Base-by-base conservation (phyloP, 2,329 filamentous ascomycete species). In the Curvularia sp. region DNA sequence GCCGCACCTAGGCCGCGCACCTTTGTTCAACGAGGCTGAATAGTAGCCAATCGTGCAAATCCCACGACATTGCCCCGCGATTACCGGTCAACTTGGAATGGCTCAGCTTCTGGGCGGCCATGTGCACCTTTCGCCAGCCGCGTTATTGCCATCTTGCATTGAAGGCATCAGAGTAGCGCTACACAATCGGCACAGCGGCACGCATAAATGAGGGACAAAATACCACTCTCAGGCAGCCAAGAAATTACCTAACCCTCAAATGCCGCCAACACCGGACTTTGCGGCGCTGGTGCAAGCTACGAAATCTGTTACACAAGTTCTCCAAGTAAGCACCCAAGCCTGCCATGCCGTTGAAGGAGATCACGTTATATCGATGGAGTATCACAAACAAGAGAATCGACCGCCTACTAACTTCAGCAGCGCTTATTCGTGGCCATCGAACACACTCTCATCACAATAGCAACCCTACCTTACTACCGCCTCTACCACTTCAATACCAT, bases 401-500 rank as follows among this genome's bases (percentile, higher is more conserved):
- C 21, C n/a, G 9, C 7, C 25, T 9, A 18, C 25, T 45, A 28
- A 45, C 15, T 19, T 15, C 8, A 13, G 2, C 9, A 46, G 43
- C 25, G n/a, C n/a, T 5, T 46, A 6, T 46, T 3, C 2, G n/a
- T 2, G 7, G n/a, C n/a, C n/a, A 18, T 21, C n/a, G 27, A 46
- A 18, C 15, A 8, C 27, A 5, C 19, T 7, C 5, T 46, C 9
- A 12, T 46, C 27, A 28, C n/a, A 2, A 15, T 30, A 30, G 43
- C 43, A 32, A 46, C 43, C 3, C 25, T 46, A 5, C 43, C 43
- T 12, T 46, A 46, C n/a, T 46, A 46, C n/a, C 43, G 43, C 9
- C 43, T 46, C n/a, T 46, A 46, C 43, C 43, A 46, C n/a, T 46
- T 46, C 43, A 46, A 46, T n/a, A 46, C 43, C 8, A 30, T 32